Conservation (phyloP, 257 asterid genomes). For the Eucommia ulmoides region DNA sequence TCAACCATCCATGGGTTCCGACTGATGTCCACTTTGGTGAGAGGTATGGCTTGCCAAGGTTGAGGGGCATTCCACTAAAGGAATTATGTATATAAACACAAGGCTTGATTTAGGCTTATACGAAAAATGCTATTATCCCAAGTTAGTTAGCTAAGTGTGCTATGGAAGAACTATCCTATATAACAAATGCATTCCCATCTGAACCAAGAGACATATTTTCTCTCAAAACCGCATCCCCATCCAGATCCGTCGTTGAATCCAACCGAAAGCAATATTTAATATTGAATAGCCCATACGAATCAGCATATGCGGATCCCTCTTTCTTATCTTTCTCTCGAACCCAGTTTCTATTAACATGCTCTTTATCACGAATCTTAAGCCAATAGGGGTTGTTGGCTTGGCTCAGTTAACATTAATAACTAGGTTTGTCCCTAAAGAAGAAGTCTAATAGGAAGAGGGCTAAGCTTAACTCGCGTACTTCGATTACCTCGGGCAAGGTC, state of each 20-base stretch:
- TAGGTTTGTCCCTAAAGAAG: neutral
- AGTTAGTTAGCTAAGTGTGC: neutral
- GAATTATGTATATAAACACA: neutral
- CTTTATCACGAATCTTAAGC: neutral
- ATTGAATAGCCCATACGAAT: neutral
- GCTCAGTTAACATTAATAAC: neutral
- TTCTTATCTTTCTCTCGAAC: neutral
- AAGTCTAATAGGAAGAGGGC: neutral
- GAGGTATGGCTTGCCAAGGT: neutral
- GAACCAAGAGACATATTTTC: neutral
- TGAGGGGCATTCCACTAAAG: no score
- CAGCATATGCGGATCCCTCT: neutral
- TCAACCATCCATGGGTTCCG: neutral
- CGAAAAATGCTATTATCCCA: neutral
- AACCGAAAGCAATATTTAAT: neutral
- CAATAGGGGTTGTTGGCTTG: neutral
- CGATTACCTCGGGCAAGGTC: neutral
- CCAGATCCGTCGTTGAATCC: neutral
- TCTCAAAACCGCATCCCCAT: neutral
- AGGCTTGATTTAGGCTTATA: neutral
- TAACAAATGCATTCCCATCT: neutral
- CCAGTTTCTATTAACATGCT: neutral
- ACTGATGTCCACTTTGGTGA: neutral
- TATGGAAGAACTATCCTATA: neutral
- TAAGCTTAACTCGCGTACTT: neutral